A percentile compares a stretch with the other conserved stretches of the same genome.
Evolutionary conservation across 1,284 basidiomycete species (phyloP).

Genomic region (Apiotrichum gracile): DNA sequence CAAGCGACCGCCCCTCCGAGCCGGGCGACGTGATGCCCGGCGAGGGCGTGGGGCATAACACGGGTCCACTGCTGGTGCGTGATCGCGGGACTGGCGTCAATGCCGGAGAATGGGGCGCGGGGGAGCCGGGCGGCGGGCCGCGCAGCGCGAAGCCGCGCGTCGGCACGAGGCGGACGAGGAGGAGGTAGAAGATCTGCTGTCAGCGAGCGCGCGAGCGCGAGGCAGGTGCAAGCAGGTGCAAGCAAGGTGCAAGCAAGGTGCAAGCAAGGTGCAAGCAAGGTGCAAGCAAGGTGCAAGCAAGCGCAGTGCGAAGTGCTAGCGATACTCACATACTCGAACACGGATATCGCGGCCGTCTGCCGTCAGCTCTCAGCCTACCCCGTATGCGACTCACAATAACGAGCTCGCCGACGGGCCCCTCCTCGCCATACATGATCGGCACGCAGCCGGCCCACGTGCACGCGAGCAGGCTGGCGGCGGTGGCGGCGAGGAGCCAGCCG

Average conservation of each 20-base stretch:
- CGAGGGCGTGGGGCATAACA: no score
- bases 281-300: no score
- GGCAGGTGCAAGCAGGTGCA: not conserved
- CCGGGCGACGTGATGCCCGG: no score
- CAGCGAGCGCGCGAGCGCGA: not conserved
- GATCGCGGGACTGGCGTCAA: not conserved
- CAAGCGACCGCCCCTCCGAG: no score
- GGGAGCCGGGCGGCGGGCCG: conserved; percentile 4
- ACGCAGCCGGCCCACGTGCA: conserved; percentile 5
- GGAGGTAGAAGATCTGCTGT: conserved; percentile 13
- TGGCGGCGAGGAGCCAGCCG: not conserved
- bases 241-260: not conserved
- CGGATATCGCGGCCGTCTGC: conserved; percentile 7
- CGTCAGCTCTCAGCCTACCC: not conserved
- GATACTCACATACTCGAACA: conserved; percentile 16
- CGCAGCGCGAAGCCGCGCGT: conserved; percentile 1
- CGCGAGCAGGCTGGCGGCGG: conserved; percentile 4
- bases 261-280: no score
- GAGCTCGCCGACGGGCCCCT: not conserved
- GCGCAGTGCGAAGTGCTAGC: no score
- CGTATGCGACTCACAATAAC: not conserved
- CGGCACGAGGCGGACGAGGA: conserved; percentile 14
- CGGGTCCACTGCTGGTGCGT: not conserved
- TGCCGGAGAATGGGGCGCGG: not conserved
- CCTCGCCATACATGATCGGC: not conserved